Conservation (phyloP, 176 grass and related monocot species). For the Oryza nivara region DNA sequence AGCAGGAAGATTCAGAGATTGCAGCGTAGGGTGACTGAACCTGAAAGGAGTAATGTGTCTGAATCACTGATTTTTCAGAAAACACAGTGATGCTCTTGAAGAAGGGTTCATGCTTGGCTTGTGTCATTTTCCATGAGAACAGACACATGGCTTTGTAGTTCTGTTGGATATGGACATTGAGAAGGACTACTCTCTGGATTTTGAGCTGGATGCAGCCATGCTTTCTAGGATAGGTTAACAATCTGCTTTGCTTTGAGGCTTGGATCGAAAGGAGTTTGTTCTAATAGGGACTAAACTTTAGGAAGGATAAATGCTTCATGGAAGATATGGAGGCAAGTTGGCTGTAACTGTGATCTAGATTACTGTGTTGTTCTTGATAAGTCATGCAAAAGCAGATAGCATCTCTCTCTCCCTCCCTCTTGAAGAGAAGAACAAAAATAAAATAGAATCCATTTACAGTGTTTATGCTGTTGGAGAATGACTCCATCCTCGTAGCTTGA, state of each 20-base stretch:
- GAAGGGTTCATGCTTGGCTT: constrained; percentile 8
- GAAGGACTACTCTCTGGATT: neutral
- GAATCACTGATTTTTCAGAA: neutral
- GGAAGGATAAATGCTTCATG: neutral
- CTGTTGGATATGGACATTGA: neutral
- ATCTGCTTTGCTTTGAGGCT: neutral
- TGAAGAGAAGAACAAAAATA: neutral
- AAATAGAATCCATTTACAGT: neutral
- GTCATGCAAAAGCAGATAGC: constrained; percentile 13
- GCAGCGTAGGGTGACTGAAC: neutral
- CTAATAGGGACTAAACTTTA: neutral
- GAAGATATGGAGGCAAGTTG: neutral
- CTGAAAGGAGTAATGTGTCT: neutral
- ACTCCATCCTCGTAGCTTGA: neutral
- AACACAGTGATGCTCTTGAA: neutral
- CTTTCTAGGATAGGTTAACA: neutral
- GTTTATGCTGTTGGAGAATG: neutral
- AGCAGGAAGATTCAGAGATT: neutral
- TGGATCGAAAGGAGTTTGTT: neutral
- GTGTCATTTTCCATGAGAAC: constrained; percentile 15
- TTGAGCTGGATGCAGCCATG: neutral
- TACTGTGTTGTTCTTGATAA: neutral
- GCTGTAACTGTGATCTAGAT: neutral
- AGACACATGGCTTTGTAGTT: constrained; percentile 10
- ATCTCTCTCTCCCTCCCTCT: neutral